Base-by-base conservation (phyloP, 257 asterid species). In the Solanum chiquidenum region DNA sequence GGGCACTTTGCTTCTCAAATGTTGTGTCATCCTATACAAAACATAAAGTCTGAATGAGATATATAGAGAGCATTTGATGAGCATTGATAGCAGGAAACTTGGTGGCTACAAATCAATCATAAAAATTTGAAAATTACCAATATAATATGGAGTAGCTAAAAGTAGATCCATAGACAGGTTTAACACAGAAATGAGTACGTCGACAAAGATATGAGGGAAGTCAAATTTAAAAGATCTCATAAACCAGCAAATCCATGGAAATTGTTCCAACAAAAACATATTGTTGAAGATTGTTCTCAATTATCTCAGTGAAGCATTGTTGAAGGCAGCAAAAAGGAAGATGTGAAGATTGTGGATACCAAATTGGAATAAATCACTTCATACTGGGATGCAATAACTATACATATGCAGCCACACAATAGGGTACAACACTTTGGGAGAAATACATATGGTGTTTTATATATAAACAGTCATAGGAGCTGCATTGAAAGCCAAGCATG, bases 1-100 rank as follows among this genome's bases (percentile, higher is more conserved):
- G 98, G 83, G 99, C 94, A 92, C 97, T 96, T 93, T 96, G 99
- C 93, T 94, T 97, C 88, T 97, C 99, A 86, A 97, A 97, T 79
- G 99, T 94, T 9, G 99, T 97, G 84, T 96, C 99, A 83, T 97
- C 99, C 99, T 97, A 87, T 86, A 90, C 76, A 74, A 52, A 58
- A 58, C 66, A 83, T 29, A 33, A 40, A 75, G 37, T 73, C 49
- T n/a, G 46, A 68, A 72, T 89, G 58, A 87, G 68, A 34, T 46
- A 69, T 69, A 29, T 14, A 80, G 68, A 62, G 40, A 80, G 29
- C 85, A 2, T 13, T 77, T 2, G 0, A 38, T 42, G 62, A 77
- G 34, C 37, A 82, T 82, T 49, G 44, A 13, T 82, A 82, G 69
- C 25, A 29, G 12, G 44, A 29, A 82, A 82, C 69, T 29, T 31